Evolutionary conservation across 495 filamentous ascomycete genomes (phyloP).

Genomic region (Collariella sp.): DNA sequence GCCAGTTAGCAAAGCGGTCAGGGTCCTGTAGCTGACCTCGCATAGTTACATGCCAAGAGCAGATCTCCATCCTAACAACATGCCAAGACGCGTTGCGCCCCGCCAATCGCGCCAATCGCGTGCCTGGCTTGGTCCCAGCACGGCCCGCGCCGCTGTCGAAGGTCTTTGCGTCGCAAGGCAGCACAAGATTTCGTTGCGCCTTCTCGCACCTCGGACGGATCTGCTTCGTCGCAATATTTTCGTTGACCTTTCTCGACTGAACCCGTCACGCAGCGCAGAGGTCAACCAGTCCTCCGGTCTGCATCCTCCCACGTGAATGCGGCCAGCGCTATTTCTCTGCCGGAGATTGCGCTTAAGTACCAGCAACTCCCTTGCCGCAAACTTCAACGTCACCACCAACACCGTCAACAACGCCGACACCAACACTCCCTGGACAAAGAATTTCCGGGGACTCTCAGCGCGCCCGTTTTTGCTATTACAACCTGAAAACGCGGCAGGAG

Average conservation of each 20-base stretch:
- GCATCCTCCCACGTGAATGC: conserved; percentile 16
- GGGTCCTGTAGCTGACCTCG: too few species aligned
- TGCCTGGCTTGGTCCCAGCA: conserved; percentile 4
- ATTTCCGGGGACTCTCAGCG: neutral
- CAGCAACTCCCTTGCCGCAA: conserved; percentile 3
- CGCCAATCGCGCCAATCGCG: neutral
- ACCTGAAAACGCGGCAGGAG: too few species aligned
- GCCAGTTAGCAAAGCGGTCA: too few species aligned
- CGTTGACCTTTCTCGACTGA: too few species aligned
- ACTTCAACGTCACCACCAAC: neutral
- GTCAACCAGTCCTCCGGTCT: neutral
- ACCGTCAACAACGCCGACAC: too few species aligned
- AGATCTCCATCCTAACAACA: neutral
- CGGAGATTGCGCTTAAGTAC: conserved; percentile 15
- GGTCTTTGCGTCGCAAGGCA: neutral
- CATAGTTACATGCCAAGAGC: neutral
- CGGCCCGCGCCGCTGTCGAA: too few species aligned
- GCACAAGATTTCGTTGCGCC: neutral
- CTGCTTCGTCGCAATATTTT: too few species aligned
- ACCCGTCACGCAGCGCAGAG: neutral
- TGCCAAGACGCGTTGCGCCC: neutral
- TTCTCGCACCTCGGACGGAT: too few species aligned
- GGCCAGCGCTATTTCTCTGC: conserved; percentile 15
- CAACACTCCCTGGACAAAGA: neutral
- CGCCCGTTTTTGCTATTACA: neutral